These are phyloP conservation scores for Trichoderma parareesei DNA, from an alignment of 495 filamentous ascomycete species.

Conservation along the genomic window DNA sequence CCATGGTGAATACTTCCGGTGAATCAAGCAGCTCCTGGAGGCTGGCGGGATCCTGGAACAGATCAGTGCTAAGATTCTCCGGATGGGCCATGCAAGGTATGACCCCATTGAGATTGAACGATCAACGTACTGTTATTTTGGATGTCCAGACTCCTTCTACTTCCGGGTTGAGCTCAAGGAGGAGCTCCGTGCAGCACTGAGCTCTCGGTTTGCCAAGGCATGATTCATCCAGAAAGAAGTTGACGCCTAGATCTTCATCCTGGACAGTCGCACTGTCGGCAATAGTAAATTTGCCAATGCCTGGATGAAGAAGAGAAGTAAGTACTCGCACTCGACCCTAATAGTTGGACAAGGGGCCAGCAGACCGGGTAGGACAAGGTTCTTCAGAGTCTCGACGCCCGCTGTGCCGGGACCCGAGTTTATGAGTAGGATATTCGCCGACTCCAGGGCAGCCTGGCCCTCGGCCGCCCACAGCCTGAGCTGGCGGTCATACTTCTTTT, in stretches of 20 bases:
- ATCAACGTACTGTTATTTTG: neutral
- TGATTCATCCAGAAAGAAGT: slow-evolving; percentile 86
- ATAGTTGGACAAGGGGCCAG: neutral
- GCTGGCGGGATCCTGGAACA: slow-evolving; percentile 13
- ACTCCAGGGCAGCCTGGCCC: slow-evolving; percentile 84
- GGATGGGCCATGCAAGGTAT: neutral
- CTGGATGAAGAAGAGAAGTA: slow-evolving; percentile 26
- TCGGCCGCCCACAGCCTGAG: slow-evolving; percentile 90
- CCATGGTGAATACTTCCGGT: slow-evolving; percentile 56
- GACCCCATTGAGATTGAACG: no score
- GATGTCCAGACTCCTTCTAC: slow-evolving; percentile 61
- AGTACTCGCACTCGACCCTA: slow-evolving; percentile 16
- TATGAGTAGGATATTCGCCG: slow-evolving; percentile 78
- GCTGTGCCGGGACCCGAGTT: slow-evolving; percentile 77
- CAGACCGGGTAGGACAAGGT: slow-evolving; percentile 77
- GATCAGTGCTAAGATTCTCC: neutral
- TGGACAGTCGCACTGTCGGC: slow-evolving; percentile 69
- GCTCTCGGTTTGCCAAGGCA: slow-evolving; percentile 75
- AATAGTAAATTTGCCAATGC: slow-evolving; percentile 91
- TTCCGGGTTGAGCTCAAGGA: slow-evolving; percentile 93
- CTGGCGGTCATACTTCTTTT: slow-evolving; percentile 93
- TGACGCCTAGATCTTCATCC: slow-evolving; percentile 82
- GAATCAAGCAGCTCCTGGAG: slow-evolving; percentile 33
- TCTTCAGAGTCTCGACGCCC: slow-evolving; percentile 91
- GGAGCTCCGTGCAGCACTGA: slow-evolving; percentile 61